A percentile compares a stretch with the other conserved stretches of the same genome.
phyloP scores from a whole-genome alignment of 2,329 filamentous ascomycete genomes.

The Aulographum hederae region DNA sequence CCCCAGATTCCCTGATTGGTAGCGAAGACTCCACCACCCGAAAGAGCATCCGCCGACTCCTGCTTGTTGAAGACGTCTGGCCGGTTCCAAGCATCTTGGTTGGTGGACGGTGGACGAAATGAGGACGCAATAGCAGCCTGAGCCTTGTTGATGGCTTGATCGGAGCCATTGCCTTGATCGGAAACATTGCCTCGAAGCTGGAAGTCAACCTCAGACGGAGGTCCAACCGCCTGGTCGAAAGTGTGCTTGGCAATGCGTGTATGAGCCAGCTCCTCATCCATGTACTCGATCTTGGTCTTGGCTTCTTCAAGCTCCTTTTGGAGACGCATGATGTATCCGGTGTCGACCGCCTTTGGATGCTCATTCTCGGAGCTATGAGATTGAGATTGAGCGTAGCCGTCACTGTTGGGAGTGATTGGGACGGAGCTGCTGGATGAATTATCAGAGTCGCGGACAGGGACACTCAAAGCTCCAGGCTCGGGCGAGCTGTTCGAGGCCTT shows the following conservation, averaged over 20 bases:
- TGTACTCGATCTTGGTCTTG: constrained; percentile 49
- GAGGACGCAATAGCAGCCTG: no score
- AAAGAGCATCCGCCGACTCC: no score
- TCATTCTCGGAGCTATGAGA: constrained; percentile 12
- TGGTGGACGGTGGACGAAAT: no score
- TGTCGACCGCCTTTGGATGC: constrained; percentile 15
- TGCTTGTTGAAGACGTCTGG: no score
- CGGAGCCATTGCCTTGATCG: no score
- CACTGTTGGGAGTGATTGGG: constrained; percentile 36
- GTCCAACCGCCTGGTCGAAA: constrained; percentile 34
- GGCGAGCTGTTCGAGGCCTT: constrained; percentile 30
- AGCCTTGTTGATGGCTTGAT: constrained; percentile 29
- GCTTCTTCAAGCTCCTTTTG: constrained; percentile 56
- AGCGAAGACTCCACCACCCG: no score
- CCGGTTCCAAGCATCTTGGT: no score
- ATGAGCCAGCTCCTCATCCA: constrained; percentile 53
- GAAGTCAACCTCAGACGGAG: constrained; percentile 31
- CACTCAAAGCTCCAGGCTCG: constrained; percentile 13
- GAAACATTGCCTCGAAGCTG: constrained; percentile 25
- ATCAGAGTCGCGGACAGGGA: constrained; percentile 28
- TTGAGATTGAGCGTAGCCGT: constrained; percentile 21
- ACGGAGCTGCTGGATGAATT: constrained; percentile 30
- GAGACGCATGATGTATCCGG: constrained; percentile 46
- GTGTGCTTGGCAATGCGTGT: constrained; percentile 42
- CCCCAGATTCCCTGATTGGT: no score